phyloP scores from a whole-genome alignment of 2,329 filamentous ascomycete species.

The Pseudogymnoascus sp. region DNA sequence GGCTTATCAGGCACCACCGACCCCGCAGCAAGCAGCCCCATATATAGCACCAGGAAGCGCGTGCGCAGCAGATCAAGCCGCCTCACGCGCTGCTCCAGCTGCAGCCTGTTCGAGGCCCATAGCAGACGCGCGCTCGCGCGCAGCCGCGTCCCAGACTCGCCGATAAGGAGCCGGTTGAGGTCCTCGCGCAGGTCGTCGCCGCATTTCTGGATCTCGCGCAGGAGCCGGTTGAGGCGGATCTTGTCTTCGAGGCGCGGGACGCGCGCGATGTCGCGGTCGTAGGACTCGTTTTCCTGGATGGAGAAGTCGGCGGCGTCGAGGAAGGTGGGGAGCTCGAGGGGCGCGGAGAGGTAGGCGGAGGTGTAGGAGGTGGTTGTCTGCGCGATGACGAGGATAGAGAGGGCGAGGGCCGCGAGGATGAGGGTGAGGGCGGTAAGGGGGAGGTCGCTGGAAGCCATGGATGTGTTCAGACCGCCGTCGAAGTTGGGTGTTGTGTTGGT shows the following conservation, averaged over 20 bases:
- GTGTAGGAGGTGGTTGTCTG: slow-evolving; percentile 46
- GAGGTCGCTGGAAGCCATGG: slow-evolving; percentile 39
- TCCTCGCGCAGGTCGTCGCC: slow-evolving; percentile 55
- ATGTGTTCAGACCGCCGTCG: slow-evolving; percentile 15
- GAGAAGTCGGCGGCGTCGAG: slow-evolving; percentile 52
- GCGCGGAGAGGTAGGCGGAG: slow-evolving; percentile 49
- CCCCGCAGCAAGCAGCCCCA: slow-evolving; percentile 47
- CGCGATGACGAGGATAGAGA: slow-evolving; percentile 46
- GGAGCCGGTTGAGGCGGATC: slow-evolving; percentile 47
- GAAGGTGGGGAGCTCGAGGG: slow-evolving; percentile 49
- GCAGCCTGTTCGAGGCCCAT: slow-evolving; percentile 48
- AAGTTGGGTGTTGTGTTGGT: not conserved
- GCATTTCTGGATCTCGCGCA: slow-evolving; percentile 53
- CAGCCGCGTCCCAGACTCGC: slow-evolving; percentile 38
- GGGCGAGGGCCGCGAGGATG: slow-evolving; percentile 47
- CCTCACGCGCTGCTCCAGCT: slow-evolving; percentile 49
- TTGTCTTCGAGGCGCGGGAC: slow-evolving; percentile 55
- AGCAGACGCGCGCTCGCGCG: slow-evolving; percentile 43
- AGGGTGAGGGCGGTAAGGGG: slow-evolving; percentile 39
- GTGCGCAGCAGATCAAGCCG: slow-evolving; percentile 54
- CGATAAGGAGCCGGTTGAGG: slow-evolving; percentile 43
- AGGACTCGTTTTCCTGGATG: slow-evolving; percentile 55
- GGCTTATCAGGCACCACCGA: slow-evolving; percentile 13
- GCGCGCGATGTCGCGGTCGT: slow-evolving; percentile 51
- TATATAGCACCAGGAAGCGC: slow-evolving; percentile 56